Evolutionary conservation across 768 basidiomycete species (phyloP).

Genomic region (Lepiota venenata): DNA sequence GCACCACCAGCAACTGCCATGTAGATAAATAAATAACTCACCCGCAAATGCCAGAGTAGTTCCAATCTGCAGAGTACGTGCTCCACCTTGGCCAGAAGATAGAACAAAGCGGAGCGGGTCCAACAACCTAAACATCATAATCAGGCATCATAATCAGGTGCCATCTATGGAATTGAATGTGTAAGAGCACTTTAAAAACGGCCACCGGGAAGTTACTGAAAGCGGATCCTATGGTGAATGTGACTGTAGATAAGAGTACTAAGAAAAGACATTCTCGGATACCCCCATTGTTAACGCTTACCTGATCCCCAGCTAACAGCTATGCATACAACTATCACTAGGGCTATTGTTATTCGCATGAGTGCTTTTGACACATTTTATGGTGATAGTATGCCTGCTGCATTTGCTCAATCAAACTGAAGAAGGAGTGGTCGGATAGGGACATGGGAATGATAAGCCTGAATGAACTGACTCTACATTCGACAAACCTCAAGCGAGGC

Average conservation of each 20-base stretch:
- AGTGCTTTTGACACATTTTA: neutral
- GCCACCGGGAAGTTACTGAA: conserved; percentile 31
- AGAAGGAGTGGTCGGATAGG: neutral
- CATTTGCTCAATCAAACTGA: conserved; percentile 31
- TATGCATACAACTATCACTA: conserved; percentile 30
- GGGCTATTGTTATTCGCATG: conserved; percentile 19
- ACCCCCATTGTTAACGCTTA: conserved; percentile 4
- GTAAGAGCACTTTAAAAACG: conserved; percentile 20
- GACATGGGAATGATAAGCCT: neutral
- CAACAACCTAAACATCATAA: conserved; percentile 21
- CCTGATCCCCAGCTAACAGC: conserved; percentile 32
- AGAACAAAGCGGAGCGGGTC: conserved; percentile 27
- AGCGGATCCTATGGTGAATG: conserved; percentile 27
- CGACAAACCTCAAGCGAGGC: too few relatives aligned
- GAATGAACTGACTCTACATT: conserved; percentile 29
- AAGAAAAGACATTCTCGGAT: too few relatives aligned
- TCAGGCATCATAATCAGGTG: too few relatives aligned
- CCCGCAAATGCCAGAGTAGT: conserved; percentile 35
- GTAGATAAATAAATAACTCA: conserved; percentile 1
- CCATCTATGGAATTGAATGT: too few relatives aligned
- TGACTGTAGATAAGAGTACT: too few relatives aligned
- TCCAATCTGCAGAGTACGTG: conserved; percentile 31
- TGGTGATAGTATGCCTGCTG: conserved; percentile 21
- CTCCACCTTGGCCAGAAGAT: conserved; percentile 27
- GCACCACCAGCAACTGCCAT: too few relatives aligned